These are phyloP conservation scores for Termitomyces sp. DNA, from an alignment of 1,284 basidiomycete species.

Conservation along the genomic window DNA sequence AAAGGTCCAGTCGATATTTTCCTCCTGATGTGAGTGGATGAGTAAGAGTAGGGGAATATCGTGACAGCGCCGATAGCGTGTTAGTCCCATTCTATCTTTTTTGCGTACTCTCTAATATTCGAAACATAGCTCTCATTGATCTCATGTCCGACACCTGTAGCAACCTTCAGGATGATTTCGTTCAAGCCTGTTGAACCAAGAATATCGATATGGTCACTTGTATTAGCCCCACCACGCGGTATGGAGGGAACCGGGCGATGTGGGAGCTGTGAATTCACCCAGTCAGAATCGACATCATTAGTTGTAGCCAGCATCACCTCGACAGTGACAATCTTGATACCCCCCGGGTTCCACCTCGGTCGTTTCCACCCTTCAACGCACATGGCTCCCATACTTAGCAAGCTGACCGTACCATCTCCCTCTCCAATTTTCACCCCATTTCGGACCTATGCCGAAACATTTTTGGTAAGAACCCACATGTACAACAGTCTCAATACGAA, in stretches of 20 bases:
- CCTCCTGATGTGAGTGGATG: neutral
- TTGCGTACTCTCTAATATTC: slow-evolving; percentile 73
- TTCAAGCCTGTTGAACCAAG: slow-evolving; percentile 86
- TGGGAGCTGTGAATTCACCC: slow-evolving; percentile 52
- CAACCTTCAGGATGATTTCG: slow-evolving; percentile 87
- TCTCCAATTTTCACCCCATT: slow-evolving; percentile 89
- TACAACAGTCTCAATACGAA: slow-evolving; percentile 20
- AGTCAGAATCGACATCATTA: neutral
- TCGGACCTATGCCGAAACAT: slow-evolving; percentile 40
- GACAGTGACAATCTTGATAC: slow-evolving; percentile 81
- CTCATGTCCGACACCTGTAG: slow-evolving; percentile 70
- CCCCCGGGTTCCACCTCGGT: slow-evolving; percentile 89
- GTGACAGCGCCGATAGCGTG: neutral
- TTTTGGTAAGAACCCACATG: neutral
- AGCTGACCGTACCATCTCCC: slow-evolving; percentile 93
- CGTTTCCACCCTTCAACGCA: slow-evolving; percentile 94
- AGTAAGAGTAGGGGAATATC: neutral
- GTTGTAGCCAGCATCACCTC: slow-evolving; percentile 46
- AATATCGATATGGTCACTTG: slow-evolving; percentile 91
- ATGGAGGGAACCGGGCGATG: slow-evolving; percentile 76
- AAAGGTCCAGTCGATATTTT: slow-evolving; percentile 16
- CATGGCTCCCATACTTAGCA: slow-evolving; percentile 91
- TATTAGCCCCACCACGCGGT: slow-evolving; percentile 87
- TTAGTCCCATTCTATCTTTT: slow-evolving; percentile 76
- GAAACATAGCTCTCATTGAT: slow-evolving; percentile 75